phyloP scores from a whole-genome alignment of 1,284 basidiomycete species.

The Porodaedalea pini region DNA sequence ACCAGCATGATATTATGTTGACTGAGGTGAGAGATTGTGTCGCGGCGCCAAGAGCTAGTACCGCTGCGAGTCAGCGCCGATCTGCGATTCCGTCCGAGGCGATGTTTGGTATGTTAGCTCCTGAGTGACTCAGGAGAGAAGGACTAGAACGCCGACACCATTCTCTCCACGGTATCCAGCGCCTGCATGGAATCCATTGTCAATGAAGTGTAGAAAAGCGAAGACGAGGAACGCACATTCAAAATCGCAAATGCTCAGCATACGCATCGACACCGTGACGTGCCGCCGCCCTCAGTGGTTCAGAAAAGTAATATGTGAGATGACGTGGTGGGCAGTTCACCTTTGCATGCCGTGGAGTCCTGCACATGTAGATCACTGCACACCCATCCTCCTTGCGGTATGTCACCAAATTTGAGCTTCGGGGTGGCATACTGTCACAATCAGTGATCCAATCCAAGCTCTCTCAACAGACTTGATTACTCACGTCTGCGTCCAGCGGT shows the following conservation, averaged over 20 bases:
- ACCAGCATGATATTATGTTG: background rate
- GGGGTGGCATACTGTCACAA: background rate
- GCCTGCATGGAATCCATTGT: conserved; percentile 42
- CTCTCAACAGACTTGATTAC: conserved; percentile 30
- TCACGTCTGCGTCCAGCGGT: conserved; percentile 89
- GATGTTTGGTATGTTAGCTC: conserved; percentile 82
- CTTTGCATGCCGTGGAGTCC: conserved; percentile 83
- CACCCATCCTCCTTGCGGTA: conserved; percentile 77
- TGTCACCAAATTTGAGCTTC: conserved; percentile 76
- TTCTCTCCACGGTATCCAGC: conserved; percentile 95
- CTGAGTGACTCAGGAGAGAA: conserved; percentile 62
- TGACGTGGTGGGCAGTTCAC: conserved; percentile 31
- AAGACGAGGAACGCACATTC: conserved; percentile 55
- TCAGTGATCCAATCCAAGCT: background rate
- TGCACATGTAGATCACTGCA: conserved; percentile 90
- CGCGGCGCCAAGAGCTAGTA: conserved; percentile 78
- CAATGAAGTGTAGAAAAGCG: background rate
- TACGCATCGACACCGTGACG: conserved; percentile 80
- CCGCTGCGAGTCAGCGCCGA: conserved; percentile 78
- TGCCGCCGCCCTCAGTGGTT: conserved; percentile 41
- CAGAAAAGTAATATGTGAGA: background rate
- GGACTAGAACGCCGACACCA: conserved; percentile 87
- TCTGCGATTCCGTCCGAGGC: conserved; percentile 88
- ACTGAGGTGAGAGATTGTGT: conserved; percentile 42
- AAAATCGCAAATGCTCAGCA: conserved; percentile 85